Base-by-base conservation (phyloP, 2,329 filamentous ascomycete species). In the Paecilomyces niveus region DNA sequence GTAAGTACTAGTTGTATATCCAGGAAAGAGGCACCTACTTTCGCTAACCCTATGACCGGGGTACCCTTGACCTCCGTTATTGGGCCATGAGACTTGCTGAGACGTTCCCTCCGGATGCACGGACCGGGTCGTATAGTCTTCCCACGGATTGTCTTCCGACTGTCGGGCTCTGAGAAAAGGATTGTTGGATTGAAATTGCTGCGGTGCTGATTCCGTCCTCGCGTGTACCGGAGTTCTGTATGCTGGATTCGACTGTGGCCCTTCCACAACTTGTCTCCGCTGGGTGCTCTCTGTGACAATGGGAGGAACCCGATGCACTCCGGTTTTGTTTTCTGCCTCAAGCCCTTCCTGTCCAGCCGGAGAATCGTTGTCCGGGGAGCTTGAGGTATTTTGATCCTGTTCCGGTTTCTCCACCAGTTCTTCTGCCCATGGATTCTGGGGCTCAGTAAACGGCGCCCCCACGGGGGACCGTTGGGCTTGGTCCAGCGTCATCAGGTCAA, bases 111-210 rank as follows among this genome's bases (percentile, higher is more conserved):
- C 53, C 3, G 45, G n/a, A 5, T 50, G 54, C 13, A 18, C 54
- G 32, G 54, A 45, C 11, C 35, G 54, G 26, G 45, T 54, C 22
- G n/a, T 45, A 57, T 49, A 13, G 11, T 55, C 32, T 9, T 61
- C 61, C 61, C 61, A 61, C 22, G 61, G 59, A 55, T 59, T 59
- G 22, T 59, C 52, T 22, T 55, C 58, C 29, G 32, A 57, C 21
- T 66, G 60, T 31, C 65, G 65, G 2, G 69, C 58, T 56, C 71
- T 74, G 55, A 75, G 53, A 51, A 76, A 76, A 5, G 74, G 74
- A 45, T 76, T 76, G 54, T 76, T 76, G 15, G 73, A 75, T 56
- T 67, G 71, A 24, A 76, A 63, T 53, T 68, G 70, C 32, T 67
- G 61, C 0, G 70, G 66, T 18, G 63, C 54, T 35, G 63, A 13